Percentiles rank a stretch among this genome's conserved stretches.
Evolutionary conservation across 352 stramenopile species (phyloP).

Genomic region (Phytophthora fragariae): DNA sequence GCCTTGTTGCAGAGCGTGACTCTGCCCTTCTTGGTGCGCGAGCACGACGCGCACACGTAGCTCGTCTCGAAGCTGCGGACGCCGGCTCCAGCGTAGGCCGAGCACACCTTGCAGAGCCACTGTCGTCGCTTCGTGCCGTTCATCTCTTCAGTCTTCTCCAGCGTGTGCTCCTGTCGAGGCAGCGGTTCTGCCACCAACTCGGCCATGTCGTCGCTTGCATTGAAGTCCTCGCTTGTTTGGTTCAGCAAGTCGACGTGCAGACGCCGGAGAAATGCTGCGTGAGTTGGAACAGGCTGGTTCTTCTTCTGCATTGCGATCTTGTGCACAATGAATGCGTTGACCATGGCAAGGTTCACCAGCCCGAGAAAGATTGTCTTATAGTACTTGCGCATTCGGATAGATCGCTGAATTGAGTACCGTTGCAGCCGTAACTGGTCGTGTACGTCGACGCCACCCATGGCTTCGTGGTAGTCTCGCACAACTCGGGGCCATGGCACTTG

Average conservation of each 20-base stretch:
- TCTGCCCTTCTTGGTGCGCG: no score
- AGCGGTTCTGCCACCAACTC: conserved; percentile 16
- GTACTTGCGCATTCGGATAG: conserved; percentile 22
- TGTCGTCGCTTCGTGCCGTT: conserved; percentile 29
- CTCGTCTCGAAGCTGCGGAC: conserved; percentile 27
- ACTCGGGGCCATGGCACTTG: background rate
- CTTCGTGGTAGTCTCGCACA: conserved; percentile 7
- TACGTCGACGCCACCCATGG: background rate
- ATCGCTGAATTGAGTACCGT: background rate
- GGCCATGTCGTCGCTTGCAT: background rate
- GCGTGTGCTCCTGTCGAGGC: background rate
- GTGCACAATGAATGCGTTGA: conserved; percentile 34
- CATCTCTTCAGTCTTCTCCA: conserved; percentile 23
- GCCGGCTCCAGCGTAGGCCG: conserved; percentile 7
- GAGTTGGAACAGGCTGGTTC: background rate
- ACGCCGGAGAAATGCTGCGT: background rate
- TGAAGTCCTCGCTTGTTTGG: conserved; percentile 22
- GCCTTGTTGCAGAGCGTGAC: conserved; percentile 17
- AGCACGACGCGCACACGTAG: no score
- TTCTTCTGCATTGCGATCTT: conserved; percentile 10
- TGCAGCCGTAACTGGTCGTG: background rate
- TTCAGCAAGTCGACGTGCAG: conserved; percentile 16
- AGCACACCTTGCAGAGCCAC: conserved; percentile 38
- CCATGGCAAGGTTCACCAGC: conserved; percentile 29
- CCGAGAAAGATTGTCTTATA: conserved; percentile 36